Evolutionary conservation across 768 basidiomycete species (phyloP), one percentile per base, ranked within the genome.

Genomic region (Tylopilus rubrobrunneus): DNA sequence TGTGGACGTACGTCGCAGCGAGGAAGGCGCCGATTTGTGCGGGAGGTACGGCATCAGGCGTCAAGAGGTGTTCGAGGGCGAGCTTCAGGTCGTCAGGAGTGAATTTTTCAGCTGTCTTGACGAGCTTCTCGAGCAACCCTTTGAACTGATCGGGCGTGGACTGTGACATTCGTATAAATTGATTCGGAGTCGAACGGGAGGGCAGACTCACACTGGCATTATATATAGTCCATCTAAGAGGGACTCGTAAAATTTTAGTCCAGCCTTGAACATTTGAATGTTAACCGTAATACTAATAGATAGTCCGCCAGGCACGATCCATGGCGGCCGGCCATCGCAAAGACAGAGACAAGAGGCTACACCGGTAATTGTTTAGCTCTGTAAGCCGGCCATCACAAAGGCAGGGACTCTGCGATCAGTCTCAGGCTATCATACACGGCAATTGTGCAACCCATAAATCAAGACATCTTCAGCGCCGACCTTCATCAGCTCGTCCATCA

Each of bases 381-480:
- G 29, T 31, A 10, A 7, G 4, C 34, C 34, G 31, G 31, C 19
- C 34, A 52, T 52, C 52, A 27, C 37, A 23, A 39, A 9, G 47
- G 14, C 21, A 17, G 36, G 23, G 15, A 49, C 15, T n/a, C 17
- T 9, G 11, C 17, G 37, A 17, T 31, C 10, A 7, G 7, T 31
- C 29, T 31, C 29, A 25, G 25, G 25, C 29, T 31, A 7, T 59
- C 45, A 92, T 29, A 98, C 95, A 70, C 94, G 82, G 76, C 95
- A 98, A 70, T 98, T 98, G 68, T 92, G 86, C 59, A 99, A 71
- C 57, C 84, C 89, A 67, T 96, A 89, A 49, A 95, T 83, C 59
- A 98, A 72, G 44, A 98, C 80, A 66, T 99, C 97, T 69, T 92
- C 83, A 4, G 97, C 96, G 15, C 97, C 97, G 37, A 85, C 78